Percentiles rank a stretch among this genome's conserved stretches.
These are phyloP conservation scores for Kazachstania psychrophila DNA, from an alignment of 805 yeast species.

Conservation along the genomic window DNA sequence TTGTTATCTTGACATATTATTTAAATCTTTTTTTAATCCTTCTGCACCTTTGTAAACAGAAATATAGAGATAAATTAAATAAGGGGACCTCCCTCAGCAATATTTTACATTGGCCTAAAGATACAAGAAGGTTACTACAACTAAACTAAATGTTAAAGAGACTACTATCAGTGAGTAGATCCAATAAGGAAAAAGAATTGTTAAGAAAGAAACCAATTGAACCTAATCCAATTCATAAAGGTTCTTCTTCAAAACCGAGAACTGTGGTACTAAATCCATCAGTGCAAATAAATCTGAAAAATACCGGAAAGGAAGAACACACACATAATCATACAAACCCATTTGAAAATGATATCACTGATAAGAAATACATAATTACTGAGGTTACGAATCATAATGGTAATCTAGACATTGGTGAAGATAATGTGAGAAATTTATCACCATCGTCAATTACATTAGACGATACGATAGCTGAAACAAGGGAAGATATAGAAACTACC, in stretches of 20 bases:
- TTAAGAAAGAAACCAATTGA: slow-evolving; percentile 35
- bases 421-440: not conserved
- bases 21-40: no score
- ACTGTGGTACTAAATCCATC: no score
- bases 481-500: not conserved
- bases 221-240: not conserved
- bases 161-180: slow-evolving; percentile 14
- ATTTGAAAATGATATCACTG: no score
- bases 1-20: no score
- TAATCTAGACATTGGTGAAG: not conserved
- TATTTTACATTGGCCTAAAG: no score
- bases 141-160: slow-evolving; percentile 20
- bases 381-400: not conserved
- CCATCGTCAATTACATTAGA: not conserved
- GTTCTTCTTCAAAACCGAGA: not conserved
- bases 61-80: no score
- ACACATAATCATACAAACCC: not conserved
- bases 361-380: no score
- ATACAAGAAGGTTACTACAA: no score
- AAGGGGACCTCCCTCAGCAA: no score
- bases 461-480: no score
- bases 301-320: not conserved
- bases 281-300: no score
- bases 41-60: no score
- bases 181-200: slow-evolving; percentile 4